Evolutionary conservation across 164 flowering plant genomes (phyloP).

Genomic region (Chloranthus sessilifolius): DNA sequence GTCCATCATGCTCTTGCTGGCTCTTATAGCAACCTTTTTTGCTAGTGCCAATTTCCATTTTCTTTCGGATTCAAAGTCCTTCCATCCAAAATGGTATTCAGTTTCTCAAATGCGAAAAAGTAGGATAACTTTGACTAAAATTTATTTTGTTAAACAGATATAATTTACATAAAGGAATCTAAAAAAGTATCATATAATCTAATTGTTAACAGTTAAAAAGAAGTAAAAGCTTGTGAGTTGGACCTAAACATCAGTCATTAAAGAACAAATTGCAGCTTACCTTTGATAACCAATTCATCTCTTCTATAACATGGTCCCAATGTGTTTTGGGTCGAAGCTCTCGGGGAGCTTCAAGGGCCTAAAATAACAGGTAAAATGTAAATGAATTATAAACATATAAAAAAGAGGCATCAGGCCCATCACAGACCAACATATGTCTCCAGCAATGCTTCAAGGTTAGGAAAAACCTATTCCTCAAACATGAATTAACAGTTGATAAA

Average conservation of each 20-base stretch:
- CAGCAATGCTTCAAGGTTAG: no score
- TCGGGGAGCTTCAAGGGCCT: constrained; percentile 91
- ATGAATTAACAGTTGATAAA: no score
- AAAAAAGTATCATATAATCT: no score
- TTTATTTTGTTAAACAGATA: no score
- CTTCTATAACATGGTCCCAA: constrained; percentile 99
- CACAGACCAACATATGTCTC: no score
- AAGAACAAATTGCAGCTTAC: constrained; percentile 24
- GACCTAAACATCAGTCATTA: background rate
- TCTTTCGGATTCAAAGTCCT: constrained; percentile 99
- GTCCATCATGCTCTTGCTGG: constrained; percentile 89
- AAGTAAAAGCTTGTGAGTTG: background rate
- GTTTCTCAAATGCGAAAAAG: constrained; percentile 6
- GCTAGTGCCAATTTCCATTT: constrained; percentile 96
- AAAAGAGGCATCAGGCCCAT: no score
- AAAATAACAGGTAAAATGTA: constrained; percentile 7
- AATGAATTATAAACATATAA: background rate
- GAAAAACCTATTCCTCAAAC: no score
- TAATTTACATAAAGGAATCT: no score
- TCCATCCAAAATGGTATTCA: constrained; percentile 21
- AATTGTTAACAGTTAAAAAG: background rate
- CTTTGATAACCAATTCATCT: constrained; percentile 99
- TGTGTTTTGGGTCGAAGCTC: constrained; percentile 96
- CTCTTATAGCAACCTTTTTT: constrained; percentile 86
- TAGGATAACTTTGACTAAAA: no score